These are phyloP conservation scores for Paragyromitra xinjiangensis DNA, from an alignment of 495 filamentous ascomycete species.

Conservation along the genomic window DNA sequence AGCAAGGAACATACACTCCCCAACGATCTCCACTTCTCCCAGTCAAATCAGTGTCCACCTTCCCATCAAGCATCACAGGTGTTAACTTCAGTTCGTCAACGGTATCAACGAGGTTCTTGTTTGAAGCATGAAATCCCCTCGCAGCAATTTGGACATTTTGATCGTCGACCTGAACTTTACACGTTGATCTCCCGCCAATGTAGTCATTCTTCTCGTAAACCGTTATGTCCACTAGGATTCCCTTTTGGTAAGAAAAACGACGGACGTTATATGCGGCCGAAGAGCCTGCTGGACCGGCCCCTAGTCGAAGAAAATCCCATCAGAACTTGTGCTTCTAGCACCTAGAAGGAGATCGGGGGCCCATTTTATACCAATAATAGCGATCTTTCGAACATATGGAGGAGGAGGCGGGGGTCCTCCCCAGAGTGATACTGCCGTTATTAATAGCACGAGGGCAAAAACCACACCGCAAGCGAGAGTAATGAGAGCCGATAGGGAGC, in stretches of 20 bases:
- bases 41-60: constrained; percentile 29
- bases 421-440: not conserved
- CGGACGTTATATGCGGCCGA: constrained; percentile 83
- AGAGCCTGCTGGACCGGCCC: constrained; percentile 86
- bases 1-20: constrained; percentile 53
- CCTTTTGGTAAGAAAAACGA: constrained; percentile 68
- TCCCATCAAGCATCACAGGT: constrained; percentile 57
- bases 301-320: constrained; percentile 60
- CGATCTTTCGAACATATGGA: constrained; percentile 38
- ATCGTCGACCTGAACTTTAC: constrained; percentile 76
- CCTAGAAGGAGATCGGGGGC: not conserved
- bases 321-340: not conserved
- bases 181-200: constrained; percentile 83
- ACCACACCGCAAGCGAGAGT: not conserved
- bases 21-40: constrained; percentile 53
- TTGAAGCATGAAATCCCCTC: constrained; percentile 86
- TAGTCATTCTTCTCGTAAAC: constrained; percentile 82
- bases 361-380: constrained; percentile 35
- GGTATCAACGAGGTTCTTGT: constrained; percentile 78
- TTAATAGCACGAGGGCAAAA: not conserved
- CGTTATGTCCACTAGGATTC: constrained; percentile 74
- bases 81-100: constrained; percentile 73
- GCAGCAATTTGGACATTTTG: constrained; percentile 80
- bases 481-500: not conserved
- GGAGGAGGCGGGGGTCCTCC: not conserved